Conservation (phyloP, 2,329 filamentous ascomycete genomes). For the Colletotrichum sp. region DNA sequence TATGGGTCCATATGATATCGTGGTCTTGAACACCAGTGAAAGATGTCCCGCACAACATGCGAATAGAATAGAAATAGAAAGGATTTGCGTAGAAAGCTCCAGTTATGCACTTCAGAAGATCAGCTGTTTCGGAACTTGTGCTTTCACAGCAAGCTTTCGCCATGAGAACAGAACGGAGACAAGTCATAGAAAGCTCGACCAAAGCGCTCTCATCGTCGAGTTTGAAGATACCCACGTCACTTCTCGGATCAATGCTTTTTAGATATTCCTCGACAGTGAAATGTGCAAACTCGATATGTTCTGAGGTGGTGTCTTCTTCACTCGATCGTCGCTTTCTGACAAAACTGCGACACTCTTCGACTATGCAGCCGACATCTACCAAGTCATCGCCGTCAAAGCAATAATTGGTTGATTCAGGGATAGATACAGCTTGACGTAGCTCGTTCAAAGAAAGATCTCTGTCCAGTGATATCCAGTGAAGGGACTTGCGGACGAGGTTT, state of each 20-base stretch:
- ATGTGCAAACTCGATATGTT: not conserved
- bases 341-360: not conserved
- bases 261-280: not conserved
- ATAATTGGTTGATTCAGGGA: no score
- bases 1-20: fast-evolving
- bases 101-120: no score
- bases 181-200: not conserved
- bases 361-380: not conserved
- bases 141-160: no score
- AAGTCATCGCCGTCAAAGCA: no score
- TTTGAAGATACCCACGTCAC: not conserved
- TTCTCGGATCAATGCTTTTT: fast-evolving
- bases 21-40: fast-evolving
- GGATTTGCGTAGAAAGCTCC: no score
- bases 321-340: not conserved
- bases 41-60: not conserved
- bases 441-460: fast-evolving
- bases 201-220: not conserved
- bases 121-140: no score
- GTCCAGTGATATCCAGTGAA: not conserved
- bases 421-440: not conserved
- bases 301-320: no score
- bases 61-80: not conserved
- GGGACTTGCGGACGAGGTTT: not conserved
- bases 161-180: not conserved